Base-by-base conservation (phyloP, 2,329 filamentous ascomycete species). In the Pestalotiopsis sp. region DNA sequence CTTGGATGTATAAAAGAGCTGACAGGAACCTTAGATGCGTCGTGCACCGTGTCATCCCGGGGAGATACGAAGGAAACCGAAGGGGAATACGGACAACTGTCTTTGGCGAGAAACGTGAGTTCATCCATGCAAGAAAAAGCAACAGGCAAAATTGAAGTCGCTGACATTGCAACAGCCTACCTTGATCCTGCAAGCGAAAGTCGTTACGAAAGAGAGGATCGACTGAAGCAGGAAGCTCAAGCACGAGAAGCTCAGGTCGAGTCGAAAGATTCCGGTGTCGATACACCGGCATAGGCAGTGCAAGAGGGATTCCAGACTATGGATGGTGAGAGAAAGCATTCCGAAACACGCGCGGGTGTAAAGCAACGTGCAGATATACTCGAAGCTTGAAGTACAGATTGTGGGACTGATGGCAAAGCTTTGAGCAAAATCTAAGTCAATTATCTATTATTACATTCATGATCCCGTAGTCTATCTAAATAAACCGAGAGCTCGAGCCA, bases 61-160 rank as follows among this genome's bases (percentile, higher is more conserved):
- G 82, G 0, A 77, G 74, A 4, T 84, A 82, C 52, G 76, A 80
- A 20, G 77, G 72, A 12, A 74, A 76, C 0, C 74, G 80, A 25
- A 74, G 76, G 20, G 81, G 82, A 1, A 82, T 83, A 60, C 73
- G 81, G 23, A 83, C 81, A 1, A 83, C 81, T 1, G 81, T 83
- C 0, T 83, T 83, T 73, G 81, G 81, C 6, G 82, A 84, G 71
- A 83, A 83, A 68, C 81, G 80, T 82, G 73, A 75, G 78, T 77
- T 14, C 17, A 14, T 52, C 45, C 11, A 39, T 65, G 63, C 52
- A 69, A n/a, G 14, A 31, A 11, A 31, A 61, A 73, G 71, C 69
- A 20, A 68, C 65, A 38, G 64, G 67, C 20, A 27, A 27, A 4
- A 27, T 27, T 27, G 5, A 6, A 36, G 31, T 5, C 4, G 45